Conservation (phyloP, 495 filamentous ascomycete species). For the Xylaria nigripes region DNA sequence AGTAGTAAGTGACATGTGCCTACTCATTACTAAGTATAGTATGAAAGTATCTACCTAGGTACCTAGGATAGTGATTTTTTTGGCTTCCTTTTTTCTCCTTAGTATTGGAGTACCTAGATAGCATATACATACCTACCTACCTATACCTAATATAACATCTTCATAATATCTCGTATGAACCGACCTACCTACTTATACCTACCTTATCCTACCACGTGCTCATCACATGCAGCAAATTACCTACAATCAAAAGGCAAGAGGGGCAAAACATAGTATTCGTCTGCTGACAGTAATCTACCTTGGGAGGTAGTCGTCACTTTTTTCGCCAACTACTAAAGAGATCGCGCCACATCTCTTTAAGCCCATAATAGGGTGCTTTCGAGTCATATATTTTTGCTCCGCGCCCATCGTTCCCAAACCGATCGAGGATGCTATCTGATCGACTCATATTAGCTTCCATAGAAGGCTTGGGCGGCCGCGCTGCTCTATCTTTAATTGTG, state of each 20-base stretch:
- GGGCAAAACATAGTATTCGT: background rate
- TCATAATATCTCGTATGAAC: too few species aligned
- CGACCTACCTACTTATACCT: too few species aligned
- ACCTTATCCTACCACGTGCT: too few species aligned
- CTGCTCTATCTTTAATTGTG: slow-evolving; percentile 62
- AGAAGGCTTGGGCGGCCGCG: slow-evolving; percentile 37
- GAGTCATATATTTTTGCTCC: slow-evolving; percentile 61
- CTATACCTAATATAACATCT: too few species aligned
- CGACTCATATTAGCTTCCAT: slow-evolving; percentile 22
- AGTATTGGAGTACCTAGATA: too few species aligned
- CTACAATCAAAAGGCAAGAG: background rate
- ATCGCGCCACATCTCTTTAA: slow-evolving; percentile 83
- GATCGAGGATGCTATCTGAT: slow-evolving; percentile 32
- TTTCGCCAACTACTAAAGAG: slow-evolving; percentile 38
- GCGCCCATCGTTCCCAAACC: slow-evolving; percentile 38
- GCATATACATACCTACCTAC: too few species aligned
- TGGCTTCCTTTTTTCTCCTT: too few species aligned
- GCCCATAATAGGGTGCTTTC: slow-evolving; percentile 66
- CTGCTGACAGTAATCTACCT: too few species aligned
- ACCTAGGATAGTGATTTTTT: too few species aligned
- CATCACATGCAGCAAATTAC: background rate
- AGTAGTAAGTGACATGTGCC: too few species aligned
- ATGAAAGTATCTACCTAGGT: too few species aligned
- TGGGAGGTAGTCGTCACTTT: background rate
- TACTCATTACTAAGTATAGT: too few species aligned